Evolutionary conservation across 2,329 filamentous ascomycete species (phyloP), one percentile per base, ranked within the genome.

Genomic region (Ophiosphaerella korrae): DNA sequence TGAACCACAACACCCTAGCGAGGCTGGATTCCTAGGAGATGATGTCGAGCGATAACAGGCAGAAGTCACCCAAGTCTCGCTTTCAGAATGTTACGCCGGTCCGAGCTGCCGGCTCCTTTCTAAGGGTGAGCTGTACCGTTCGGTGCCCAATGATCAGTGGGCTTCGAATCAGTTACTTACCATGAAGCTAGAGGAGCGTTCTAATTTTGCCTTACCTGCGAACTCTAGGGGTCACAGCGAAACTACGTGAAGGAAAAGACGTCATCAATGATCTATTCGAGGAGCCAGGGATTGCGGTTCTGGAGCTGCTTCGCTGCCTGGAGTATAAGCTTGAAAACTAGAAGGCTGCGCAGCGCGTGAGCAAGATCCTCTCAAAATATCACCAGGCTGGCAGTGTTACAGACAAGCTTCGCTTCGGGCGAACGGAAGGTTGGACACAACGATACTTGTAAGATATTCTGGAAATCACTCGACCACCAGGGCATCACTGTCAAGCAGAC

Each of bases 261-360:
- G 92, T 97, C 40, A 90, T 96, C 48, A 87, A 88, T 43, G 88
- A 96, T 66, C 86, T 99, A 77, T 95, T 96, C 70, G 81, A 82
- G 36, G 84, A 89, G 47, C 94, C 94, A 0, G 92, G 89, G 66
- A 87, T 87, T 34, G 92, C 97, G 2, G 86, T 99, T 2, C 94
- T 94, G 0, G 86, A 97, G 33, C 84, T 99, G 24, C 80, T 99
- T 53, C 88, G 89, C 44, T 85, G 94, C 11, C 82, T 97, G 63
- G 97, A 97, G 77, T 90, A 95, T 66, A 97, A 97, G 72, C 88
- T 95, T 39, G 94, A 99, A 73, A 92, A 97, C 67, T 99, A 94
- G 94, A 91, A 96, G 58, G 92, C 95, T 62, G 93, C 91, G 5
- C 92, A 90, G 80, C 90, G 94, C 29, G 95, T 99, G 71, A 99